Evolutionary conservation across 2,329 filamentous ascomycete species (phyloP).

Genomic region (Diaporthe citrichinensis): DNA sequence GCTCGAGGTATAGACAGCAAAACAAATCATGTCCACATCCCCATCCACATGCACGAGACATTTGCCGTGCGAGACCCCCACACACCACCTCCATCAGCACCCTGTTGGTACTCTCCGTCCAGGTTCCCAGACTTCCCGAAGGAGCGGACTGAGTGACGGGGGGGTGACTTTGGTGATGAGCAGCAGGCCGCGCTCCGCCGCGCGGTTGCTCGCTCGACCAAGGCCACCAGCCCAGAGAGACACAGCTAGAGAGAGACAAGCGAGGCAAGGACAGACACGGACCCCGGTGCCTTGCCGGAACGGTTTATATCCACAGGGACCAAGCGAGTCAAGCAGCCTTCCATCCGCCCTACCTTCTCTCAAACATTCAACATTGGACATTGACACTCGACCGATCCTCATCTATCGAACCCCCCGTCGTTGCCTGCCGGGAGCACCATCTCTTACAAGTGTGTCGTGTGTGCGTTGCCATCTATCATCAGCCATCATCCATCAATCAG

Average conservation of each 20-base stretch:
- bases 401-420: neutral
- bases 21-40: constrained; percentile 7
- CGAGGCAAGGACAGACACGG: neutral
- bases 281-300: neutral
- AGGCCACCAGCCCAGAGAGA: neutral
- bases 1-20: constrained; percentile 15
- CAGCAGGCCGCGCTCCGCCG: constrained; percentile 13
- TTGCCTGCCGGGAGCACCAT: constrained; percentile 24
- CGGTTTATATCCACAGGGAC: constrained; percentile 23
- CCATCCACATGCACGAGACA: constrained; percentile 27
- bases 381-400: constrained; percentile 3
- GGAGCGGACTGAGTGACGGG: neutral
- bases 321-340: constrained; percentile 27
- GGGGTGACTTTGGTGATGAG: constrained; percentile 4
- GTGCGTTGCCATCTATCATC: constrained; percentile 1
- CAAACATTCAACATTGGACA: neutral
- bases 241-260: neutral
- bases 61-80: constrained; percentile 28
- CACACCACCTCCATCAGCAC: constrained; percentile 11
- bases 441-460: constrained; percentile 9
- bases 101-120: neutral
- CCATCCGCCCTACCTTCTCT: constrained; percentile 16
- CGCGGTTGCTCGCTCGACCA: neutral
- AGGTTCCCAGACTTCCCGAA: neutral
- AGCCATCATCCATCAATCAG: neutral